Conservation (phyloP, 2,329 filamentous ascomycete species). For the Fusarium armeniacum region DNA sequence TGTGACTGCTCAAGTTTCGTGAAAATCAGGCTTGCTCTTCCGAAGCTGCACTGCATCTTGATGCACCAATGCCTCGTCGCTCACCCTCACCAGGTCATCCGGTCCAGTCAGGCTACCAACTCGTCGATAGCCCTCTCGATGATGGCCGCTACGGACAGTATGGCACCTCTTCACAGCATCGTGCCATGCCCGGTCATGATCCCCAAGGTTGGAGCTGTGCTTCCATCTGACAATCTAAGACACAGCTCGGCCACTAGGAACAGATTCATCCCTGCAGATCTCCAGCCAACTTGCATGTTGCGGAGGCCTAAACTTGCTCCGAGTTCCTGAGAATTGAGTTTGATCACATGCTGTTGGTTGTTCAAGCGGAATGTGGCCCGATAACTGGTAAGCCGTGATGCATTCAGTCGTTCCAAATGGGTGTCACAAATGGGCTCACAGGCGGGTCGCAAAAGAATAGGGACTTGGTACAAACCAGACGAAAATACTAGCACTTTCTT, state of each 20-base stretch:
- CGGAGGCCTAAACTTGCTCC: constrained; percentile 5
- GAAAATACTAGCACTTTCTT: too few species aligned
- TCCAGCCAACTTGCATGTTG: neutral
- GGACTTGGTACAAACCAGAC: too few species aligned
- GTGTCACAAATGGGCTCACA: too few species aligned
- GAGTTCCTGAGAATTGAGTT: neutral
- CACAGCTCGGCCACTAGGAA: neutral
- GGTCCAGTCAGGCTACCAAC: constrained; percentile 80
- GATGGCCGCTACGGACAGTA: constrained; percentile 76
- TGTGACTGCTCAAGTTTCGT: neutral
- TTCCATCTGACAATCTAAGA: neutral
- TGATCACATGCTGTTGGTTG: constrained; percentile 1
- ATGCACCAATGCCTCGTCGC: constrained; percentile 54
- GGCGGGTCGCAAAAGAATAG: too few species aligned
- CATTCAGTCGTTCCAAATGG: neutral
- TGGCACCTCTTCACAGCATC: constrained; percentile 45
- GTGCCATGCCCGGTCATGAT: constrained; percentile 51
- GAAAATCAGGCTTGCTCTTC: neutral
- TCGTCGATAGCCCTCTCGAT: constrained; percentile 79
- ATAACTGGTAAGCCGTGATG: constrained; percentile 1
- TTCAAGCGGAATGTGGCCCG: neutral
- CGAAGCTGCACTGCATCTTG: neutral
- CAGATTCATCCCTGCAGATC: neutral
- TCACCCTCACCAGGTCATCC: constrained; percentile 84
- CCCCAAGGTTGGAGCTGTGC: neutral